Conservation (phyloP, 306 rosid genomes). For the Leucaena leucocephala region DNA sequence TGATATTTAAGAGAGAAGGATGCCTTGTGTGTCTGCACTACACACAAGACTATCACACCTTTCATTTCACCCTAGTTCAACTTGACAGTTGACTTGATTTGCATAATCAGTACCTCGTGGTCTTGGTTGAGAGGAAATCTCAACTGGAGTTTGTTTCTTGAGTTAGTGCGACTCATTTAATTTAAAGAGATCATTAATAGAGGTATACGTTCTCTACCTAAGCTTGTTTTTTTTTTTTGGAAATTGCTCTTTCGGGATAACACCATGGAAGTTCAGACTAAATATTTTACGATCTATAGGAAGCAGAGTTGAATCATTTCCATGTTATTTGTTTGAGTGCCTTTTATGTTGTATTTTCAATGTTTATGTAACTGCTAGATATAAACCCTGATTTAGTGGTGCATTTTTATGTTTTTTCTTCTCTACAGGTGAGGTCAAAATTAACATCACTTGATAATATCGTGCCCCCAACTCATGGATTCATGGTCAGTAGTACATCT, state of each 20-base stretch:
- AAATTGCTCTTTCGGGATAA: slow-evolving; percentile 15
- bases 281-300: background rate
- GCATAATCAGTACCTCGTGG: slow-evolving; percentile 6
- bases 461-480: slow-evolving; percentile 97
- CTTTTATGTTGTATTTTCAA: slow-evolving; percentile 27
- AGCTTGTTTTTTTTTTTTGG: background rate
- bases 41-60: slow-evolving; percentile 12
- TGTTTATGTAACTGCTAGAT: slow-evolving; percentile 28
- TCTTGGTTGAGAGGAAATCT: slow-evolving; percentile 15
- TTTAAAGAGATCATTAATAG: slow-evolving; percentile 25
- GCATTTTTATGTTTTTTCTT: slow-evolving; percentile 35
- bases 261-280: background rate
- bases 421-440: slow-evolving; percentile 74
- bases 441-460: slow-evolving; percentile 86
- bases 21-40: slow-evolving; percentile 29
- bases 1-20: background rate
- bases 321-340: background rate
- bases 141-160: slow-evolving; percentile 5
- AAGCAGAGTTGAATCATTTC: background rate
- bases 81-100: slow-evolving; percentile 31
- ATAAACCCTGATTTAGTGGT: slow-evolving; percentile 28
- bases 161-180: slow-evolving; percentile 17
- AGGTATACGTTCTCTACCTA: slow-evolving; percentile 3
- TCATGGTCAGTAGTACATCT: slow-evolving; percentile 92
- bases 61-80: slow-evolving; percentile 8